Conservation (phyloP, 768 basidiomycete species). For the Psilocybe cubensis region DNA sequence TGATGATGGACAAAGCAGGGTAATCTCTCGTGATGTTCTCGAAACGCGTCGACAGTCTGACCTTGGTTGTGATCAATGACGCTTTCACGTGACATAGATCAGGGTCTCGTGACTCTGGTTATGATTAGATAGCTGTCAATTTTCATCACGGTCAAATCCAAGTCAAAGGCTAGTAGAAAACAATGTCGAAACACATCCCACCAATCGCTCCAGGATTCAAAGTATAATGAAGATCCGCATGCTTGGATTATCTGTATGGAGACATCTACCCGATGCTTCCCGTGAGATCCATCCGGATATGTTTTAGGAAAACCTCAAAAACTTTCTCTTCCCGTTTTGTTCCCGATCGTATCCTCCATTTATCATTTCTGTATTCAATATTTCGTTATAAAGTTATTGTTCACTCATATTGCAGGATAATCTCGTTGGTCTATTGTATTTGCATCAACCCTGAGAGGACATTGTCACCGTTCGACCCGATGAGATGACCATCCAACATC, state of each 20-base stretch:
- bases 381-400: not conserved
- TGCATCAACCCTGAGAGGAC: not conserved
- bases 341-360: constrained; percentile 12
- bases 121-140: no score
- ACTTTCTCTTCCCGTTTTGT: constrained; percentile 5
- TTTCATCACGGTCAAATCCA: not conserved
- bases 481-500: constrained; percentile 32
- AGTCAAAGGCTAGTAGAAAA: not conserved
- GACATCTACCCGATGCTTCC: not conserved
- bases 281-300: constrained; percentile 9
- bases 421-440: not conserved
- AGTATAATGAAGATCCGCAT: not conserved
- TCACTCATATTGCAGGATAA: not conserved
- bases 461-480: not conserved
- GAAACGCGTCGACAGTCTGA: no score
- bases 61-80: no score
- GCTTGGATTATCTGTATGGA: not conserved
- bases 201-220: not conserved
- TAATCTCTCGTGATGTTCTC: no score
- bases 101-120: no score
- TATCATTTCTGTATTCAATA: not conserved
- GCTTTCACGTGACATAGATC: no score
- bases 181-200: not conserved
- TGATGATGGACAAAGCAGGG: no score
- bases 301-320: constrained; percentile 4